A percentile compares a stretch with the other conserved stretches of the same genome.
Evolutionary conservation across 192 early-diverging fungal genomes (phyloP).

Genomic region (Rhizophlyctis rosea): DNA sequence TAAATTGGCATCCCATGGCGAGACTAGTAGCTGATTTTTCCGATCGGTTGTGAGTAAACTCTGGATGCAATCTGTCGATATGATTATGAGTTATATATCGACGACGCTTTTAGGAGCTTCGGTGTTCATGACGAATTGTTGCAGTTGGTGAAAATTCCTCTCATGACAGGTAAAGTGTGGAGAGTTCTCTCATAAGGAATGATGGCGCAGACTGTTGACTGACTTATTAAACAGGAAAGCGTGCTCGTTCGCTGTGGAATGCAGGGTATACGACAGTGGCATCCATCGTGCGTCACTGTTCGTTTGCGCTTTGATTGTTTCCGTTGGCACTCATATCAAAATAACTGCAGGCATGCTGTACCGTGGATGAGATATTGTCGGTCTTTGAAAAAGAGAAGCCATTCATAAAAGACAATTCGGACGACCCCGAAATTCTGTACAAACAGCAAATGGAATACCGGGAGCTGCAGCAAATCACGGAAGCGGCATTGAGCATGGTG

Average conservation of each 20-base stretch:
- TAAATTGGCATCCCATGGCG: slow-evolving; percentile 30
- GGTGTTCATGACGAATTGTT: slow-evolving; percentile 31
- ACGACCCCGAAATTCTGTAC: too few relatives aligned
- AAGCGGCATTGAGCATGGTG: too few relatives aligned
- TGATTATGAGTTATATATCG: too few relatives aligned
- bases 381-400: too few relatives aligned
- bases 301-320: background rate
- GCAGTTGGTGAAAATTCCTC: slow-evolving; percentile 31
- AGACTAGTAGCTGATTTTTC: slow-evolving; percentile 30
- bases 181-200: slow-evolving; percentile 5
- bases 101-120: slow-evolving; percentile 26
- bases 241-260: slow-evolving; percentile 18
- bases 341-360: too few relatives aligned
- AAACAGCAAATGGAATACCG: too few relatives aligned
- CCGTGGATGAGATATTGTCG: slow-evolving; percentile 22
- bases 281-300: background rate
- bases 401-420: too few relatives aligned
- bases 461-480: too few relatives aligned
- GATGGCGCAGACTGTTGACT: background rate
- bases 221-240: background rate
- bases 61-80: too few relatives aligned
- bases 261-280: slow-evolving; percentile 24
- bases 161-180: slow-evolving; percentile 23
- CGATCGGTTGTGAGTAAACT: slow-evolving; percentile 19
- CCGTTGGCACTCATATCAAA: background rate